These are phyloP conservation scores for Euphrasia arctica DNA, from an alignment of 305 asterid genomes.

Conservation along the genomic window DNA sequence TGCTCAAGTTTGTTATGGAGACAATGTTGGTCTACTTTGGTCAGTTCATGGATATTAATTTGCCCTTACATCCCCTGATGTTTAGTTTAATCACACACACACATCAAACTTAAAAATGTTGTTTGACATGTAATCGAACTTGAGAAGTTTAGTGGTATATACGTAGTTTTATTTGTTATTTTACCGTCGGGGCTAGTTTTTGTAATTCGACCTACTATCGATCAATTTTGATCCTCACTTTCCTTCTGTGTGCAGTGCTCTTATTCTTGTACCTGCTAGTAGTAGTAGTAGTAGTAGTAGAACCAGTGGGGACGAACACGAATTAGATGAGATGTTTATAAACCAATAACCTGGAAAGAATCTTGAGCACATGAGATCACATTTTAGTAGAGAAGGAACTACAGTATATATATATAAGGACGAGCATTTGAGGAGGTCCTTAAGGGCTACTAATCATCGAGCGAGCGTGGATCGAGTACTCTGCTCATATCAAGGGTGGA, in stretches of 20 bases:
- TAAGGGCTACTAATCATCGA: slow-evolving; percentile 54
- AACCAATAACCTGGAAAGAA: slow-evolving; percentile 16
- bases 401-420: slow-evolving; percentile 29
- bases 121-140: no score
- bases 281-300: slow-evolving; percentile 23
- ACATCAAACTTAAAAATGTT: neutral
- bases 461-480: slow-evolving; percentile 25
- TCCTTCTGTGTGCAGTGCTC: slow-evolving; percentile 50
- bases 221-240: neutral
- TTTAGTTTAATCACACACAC: neutral
- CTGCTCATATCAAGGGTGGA: no score
- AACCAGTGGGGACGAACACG: slow-evolving; percentile 37
- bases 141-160: no score
- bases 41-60: slow-evolving; percentile 21
- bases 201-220: neutral
- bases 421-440: slow-evolving; percentile 51
- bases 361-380: slow-evolving; percentile 20
- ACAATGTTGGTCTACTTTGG: slow-evolving; percentile 51
- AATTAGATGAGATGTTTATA: slow-evolving; percentile 23
- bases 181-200: neutral
- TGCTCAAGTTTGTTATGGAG: slow-evolving; percentile 59
- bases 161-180: no score
- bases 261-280: slow-evolving; percentile 56
- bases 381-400: slow-evolving; percentile 26
- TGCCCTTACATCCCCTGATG: neutral